A percentile compares a stretch with the other conserved stretches of the same genome.
phyloP scores from a whole-genome alignment of 2,329 filamentous ascomycete genomes.

The Pseudogymnoascus sp. region DNA sequence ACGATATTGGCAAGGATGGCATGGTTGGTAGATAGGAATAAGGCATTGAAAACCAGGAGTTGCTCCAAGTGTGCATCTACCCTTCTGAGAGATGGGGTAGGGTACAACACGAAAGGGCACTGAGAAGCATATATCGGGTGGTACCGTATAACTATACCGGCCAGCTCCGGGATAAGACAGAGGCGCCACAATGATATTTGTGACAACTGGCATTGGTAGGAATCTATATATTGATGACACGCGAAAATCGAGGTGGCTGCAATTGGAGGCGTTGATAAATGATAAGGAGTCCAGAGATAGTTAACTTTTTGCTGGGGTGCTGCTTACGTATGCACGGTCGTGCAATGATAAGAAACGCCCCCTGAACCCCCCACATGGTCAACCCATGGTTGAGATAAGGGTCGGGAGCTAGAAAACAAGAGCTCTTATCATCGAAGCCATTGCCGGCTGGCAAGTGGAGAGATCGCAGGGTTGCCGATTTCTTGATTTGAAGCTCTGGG shows the following conservation, averaged over 20 bases:
- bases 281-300: slow-evolving; percentile 2
- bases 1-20: background rate
- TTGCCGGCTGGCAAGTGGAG: background rate
- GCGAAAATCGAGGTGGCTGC: background rate
- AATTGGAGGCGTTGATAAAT: slow-evolving; percentile 1
- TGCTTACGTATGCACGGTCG: background rate
- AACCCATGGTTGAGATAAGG: background rate
- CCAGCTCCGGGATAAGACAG: background rate
- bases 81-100: background rate
- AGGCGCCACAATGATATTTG: background rate
- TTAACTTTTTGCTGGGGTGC: background rate
- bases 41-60: background rate
- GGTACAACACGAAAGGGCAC: background rate
- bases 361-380: background rate
- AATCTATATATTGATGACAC: background rate
- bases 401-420: background rate
- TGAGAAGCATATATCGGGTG: background rate
- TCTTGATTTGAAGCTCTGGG: background rate
- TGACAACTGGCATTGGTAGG: background rate
- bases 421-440: slow-evolving; percentile 1
- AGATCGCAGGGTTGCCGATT: background rate
- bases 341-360: background rate
- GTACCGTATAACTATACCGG: background rate
- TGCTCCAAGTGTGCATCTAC: background rate
- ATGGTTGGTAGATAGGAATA: background rate